Percentiles rank a stretch among this genome's conserved stretches.
These are phyloP conservation scores for Stephanocyclus meneghinianus DNA, from an alignment of 352 stramenopile genomes.

Conservation along the genomic window DNA sequence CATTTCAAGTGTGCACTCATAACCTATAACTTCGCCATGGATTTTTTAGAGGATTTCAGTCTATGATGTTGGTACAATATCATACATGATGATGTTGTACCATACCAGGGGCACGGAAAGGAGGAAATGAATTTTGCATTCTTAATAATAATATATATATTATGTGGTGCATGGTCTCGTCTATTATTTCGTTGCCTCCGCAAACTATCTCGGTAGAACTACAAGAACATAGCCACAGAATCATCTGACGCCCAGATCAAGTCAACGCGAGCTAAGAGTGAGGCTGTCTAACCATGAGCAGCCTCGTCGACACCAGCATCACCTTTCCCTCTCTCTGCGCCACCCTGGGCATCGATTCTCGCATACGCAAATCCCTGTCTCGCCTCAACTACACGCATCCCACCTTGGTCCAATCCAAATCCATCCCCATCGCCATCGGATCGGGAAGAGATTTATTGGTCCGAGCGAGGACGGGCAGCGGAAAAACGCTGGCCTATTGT, in stretches of 20 bases:
- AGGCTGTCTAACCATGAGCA: conserved; percentile 1
- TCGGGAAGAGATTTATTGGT: conserved; percentile 91
- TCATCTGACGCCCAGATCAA: background rate
- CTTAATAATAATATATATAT: no score
- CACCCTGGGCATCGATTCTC: conserved; percentile 88
- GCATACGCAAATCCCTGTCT: conserved; percentile 89
- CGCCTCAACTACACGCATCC: conserved; percentile 92
- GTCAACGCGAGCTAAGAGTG: background rate
- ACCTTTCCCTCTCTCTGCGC: conserved; percentile 72
- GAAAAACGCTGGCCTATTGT: conserved; percentile 92
- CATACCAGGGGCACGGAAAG: no score
- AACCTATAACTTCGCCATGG: no score
- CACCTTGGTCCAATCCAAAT: conserved; percentile 93
- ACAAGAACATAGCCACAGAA: background rate
- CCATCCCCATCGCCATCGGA: conserved; percentile 90
- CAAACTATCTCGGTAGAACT: no score
- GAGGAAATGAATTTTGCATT: no score
- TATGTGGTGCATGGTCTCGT: no score
- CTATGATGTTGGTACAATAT: no score
- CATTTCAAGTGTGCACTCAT: no score
- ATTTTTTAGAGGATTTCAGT: no score
- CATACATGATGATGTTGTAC: no score
- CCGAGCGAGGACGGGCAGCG: conserved; percentile 89
- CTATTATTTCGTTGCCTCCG: no score
- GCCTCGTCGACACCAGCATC: conserved; percentile 57